Evolutionary conservation across 495 filamentous ascomycete genomes (phyloP).

Genomic region (Immersiella caudata): DNA sequence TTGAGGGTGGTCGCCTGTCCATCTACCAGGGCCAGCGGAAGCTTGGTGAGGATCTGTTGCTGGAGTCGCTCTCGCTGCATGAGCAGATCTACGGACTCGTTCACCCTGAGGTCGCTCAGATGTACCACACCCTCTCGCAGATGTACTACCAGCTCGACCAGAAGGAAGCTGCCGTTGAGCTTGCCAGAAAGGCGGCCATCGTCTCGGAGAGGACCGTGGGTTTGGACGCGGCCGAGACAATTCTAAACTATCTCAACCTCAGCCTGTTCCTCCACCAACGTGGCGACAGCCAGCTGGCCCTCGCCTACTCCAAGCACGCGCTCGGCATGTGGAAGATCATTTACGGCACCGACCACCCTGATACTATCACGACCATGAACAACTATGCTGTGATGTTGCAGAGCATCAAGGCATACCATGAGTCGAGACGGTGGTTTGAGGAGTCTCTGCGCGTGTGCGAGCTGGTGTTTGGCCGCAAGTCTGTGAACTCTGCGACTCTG

Average conservation of each 20-base stretch:
- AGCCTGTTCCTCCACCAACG: constrained; percentile 92
- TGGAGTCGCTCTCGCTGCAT: constrained; percentile 93
- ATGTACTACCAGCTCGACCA: constrained; percentile 95
- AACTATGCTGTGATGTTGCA: constrained; percentile 99
- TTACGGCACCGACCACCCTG: constrained; percentile 90
- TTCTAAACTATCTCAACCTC: constrained; percentile 93
- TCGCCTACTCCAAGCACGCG: constrained; percentile 87
- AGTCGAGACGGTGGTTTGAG: constrained; percentile 96
- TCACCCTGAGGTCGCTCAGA: constrained; percentile 93
- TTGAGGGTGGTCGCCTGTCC: constrained; percentile 93
- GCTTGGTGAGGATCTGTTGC: constrained; percentile 90
- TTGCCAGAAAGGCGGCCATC: constrained; percentile 94
- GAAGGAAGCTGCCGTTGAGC: constrained; percentile 90
- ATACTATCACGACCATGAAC: constrained; percentile 98
- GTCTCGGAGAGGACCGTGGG: constrained; percentile 94
- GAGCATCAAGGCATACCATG: constrained; percentile 84
- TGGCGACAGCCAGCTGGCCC: constrained; percentile 80
- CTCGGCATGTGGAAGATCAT: constrained; percentile 96
- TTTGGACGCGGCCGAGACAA: constrained; percentile 89
- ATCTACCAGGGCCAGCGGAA: constrained; percentile 94
- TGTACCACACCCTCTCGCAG: constrained; percentile 93
- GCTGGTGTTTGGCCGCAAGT: constrained; percentile 80
- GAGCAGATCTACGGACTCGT: constrained; percentile 99
- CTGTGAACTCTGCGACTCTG: constrained; percentile 91
- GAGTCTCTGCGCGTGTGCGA: constrained; percentile 85